Evolutionary conservation across 169 alveolate species (phyloP).

Genomic region (Babesia gibsoni): DNA sequence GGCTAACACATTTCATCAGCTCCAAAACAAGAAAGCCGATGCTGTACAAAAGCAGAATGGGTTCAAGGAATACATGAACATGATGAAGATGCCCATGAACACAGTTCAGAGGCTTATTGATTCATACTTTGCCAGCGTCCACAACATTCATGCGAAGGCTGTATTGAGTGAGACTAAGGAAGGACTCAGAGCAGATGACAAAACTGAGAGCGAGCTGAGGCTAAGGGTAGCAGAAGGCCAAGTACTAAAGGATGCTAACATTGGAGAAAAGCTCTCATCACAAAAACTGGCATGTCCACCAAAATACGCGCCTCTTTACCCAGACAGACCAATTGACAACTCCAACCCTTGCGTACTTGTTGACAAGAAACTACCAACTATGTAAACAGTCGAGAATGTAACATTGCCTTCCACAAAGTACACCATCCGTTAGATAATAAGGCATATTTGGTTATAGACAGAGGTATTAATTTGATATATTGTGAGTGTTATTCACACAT

Average conservation of each 20-base stretch:
- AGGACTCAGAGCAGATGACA: background rate
- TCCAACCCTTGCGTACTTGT: constrained; percentile 6
- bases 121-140: constrained; percentile 31
- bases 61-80: constrained; percentile 28
- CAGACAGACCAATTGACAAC: background rate
- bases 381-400: too few relatives aligned
- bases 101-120: constrained; percentile 26
- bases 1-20: constrained; percentile 1
- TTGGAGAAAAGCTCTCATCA: background rate
- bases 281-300: background rate
- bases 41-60: constrained; percentile 32
- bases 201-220: constrained; percentile 14
- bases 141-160: constrained; percentile 29
- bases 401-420: background rate
- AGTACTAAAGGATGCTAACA: background rate
- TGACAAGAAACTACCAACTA: background rate
- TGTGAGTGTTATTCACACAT: too few relatives aligned
- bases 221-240: constrained; percentile 1
- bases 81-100: constrained; percentile 26
- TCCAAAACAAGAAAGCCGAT: constrained; percentile 5
- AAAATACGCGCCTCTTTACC: background rate
- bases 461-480: too few relatives aligned
- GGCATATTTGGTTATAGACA: background rate
- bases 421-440: background rate
- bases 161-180: background rate